Evolutionary conservation across 1,284 basidiomycete species (phyloP), one percentile per base, ranked within the genome.

Genomic region (Takashimella tepidaria): DNA sequence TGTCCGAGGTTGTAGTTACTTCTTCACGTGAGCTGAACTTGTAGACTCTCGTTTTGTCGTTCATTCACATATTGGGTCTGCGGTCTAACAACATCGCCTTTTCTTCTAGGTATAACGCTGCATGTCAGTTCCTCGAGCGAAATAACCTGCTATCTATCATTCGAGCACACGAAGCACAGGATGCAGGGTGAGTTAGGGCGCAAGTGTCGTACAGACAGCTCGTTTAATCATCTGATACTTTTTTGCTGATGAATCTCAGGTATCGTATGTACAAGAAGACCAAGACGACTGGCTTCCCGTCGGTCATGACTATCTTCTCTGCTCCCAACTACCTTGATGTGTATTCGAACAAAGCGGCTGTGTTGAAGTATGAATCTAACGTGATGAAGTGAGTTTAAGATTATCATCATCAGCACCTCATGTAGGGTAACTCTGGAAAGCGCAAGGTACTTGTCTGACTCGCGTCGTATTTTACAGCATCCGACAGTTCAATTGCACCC

Each of bases 201-300:
- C n/a, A n/a, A n/a, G n/a, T n/a, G n/a, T n/a, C n/a, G n/a, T n/a
- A n/a, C n/a, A n/a, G n/a, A n/a, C n/a, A n/a, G n/a, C n/a, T n/a
- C n/a, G n/a, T n/a, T n/a, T n/a, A n/a, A n/a, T n/a, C n/a, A n/a
- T n/a, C n/a, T n/a, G n/a, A n/a, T n/a, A n/a, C n/a, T n/a, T n/a
- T 26, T 16, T 1, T 19, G 56, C 57, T 60, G 22, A 59, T n/a
- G 49, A 23, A 13, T 13, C 24, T 46, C 63, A 90, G 88, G 5
- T 93, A 92, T 73, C 88, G 92, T 55, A 96, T 96, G 92, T 96
- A 96, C 74, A 87, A 90, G 65, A 96, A 96, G 78, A 95, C 92
- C 16, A 89, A 92, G 75, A 89, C 88, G 45, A 96, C 92, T 0
- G 92, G 81, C 12, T 82, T 82, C 75, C 92, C 92, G 3, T 92